A percentile compares a stretch with the other conserved stretches of the same genome.
phyloP scores from a whole-genome alignment of 495 filamentous ascomycete genomes.

The Penicillium lagena region DNA sequence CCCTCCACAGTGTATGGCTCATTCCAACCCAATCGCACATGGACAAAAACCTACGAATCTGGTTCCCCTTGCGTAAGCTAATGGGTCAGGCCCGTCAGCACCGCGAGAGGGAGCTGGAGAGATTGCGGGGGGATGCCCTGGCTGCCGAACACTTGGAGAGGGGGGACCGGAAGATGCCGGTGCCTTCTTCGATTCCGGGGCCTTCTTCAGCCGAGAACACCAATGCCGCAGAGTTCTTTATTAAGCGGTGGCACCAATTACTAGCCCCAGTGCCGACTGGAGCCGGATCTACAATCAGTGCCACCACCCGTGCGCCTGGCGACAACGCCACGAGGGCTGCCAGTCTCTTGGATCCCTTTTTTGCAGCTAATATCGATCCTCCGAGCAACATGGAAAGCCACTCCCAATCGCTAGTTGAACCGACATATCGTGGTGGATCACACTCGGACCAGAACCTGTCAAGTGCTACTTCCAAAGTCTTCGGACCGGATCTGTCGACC shows the following conservation, averaged over 20 bases:
- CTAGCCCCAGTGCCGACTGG: not conserved
- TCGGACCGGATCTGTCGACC: not conserved
- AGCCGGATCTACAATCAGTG: no score
- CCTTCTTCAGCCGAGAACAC: conserved; percentile 14
- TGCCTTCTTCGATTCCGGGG: conserved; percentile 25
- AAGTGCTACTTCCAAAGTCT: not conserved
- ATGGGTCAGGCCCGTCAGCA: conserved; percentile 42
- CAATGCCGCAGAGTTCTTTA: conserved; percentile 17
- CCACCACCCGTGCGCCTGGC: no score
- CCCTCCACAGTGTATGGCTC: conserved; percentile 43
- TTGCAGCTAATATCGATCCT: no score
- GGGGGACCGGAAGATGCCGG: conserved; percentile 19
- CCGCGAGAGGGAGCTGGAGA: conserved; percentile 32
- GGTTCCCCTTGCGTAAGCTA: conserved; percentile 48
- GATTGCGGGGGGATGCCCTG: conserved; percentile 24
- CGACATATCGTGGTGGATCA: not conserved
- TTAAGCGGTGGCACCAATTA: conserved; percentile 32
- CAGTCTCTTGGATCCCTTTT: no score
- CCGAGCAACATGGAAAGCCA: no score
- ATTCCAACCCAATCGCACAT: conserved; percentile 26
- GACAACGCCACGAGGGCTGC: no score
- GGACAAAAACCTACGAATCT: conserved; percentile 39
- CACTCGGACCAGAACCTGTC: not conserved
- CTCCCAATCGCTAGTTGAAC: no score
- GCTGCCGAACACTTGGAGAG: conserved; percentile 21